phyloP scores from a whole-genome alignment of 768 basidiomycete species.

The Pisolithus orientalis region DNA sequence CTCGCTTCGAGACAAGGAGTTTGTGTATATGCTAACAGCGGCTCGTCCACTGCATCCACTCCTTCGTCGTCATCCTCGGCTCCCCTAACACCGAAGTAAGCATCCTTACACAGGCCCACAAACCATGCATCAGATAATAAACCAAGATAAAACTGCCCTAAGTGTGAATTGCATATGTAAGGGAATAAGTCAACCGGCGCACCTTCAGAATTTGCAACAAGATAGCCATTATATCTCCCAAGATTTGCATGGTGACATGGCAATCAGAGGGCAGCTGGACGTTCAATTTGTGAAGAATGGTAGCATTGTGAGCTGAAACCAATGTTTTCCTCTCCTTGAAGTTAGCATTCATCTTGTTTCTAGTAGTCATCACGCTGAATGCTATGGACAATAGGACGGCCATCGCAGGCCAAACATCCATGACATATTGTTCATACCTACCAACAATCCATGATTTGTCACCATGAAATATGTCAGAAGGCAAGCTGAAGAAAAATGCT shows the following conservation, averaged over 20 bases:
- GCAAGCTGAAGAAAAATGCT: slow-evolving; percentile 11
- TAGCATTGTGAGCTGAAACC: slow-evolving; percentile 14
- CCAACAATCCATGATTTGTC: slow-evolving; percentile 3
- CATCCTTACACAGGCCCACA: not conserved
- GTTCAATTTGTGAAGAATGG: slow-evolving; percentile 21
- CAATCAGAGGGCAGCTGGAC: slow-evolving; percentile 15
- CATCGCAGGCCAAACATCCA: slow-evolving; percentile 10
- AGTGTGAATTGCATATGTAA: not conserved
- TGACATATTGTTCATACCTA: slow-evolving; percentile 8
- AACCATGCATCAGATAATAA: slow-evolving; percentile 1
- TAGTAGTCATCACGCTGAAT: not conserved
- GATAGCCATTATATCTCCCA: slow-evolving; percentile 10
- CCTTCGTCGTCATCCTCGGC: too few relatives aligned
- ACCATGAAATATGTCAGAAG: not conserved
- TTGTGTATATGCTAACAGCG: not conserved
- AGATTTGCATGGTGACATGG: slow-evolving; percentile 7
- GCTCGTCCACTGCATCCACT: not conserved
- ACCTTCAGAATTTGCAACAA: slow-evolving; percentile 23
- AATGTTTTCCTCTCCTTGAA: slow-evolving; percentile 3
- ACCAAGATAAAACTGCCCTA: slow-evolving; percentile 8
- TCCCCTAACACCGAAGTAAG: not conserved
- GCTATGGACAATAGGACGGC: slow-evolving; percentile 3
- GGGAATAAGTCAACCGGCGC: not conserved
- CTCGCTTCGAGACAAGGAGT: not conserved
- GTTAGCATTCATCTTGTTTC: not conserved